phyloP scores from a whole-genome alignment of 352 stramenopile genomes.

The Globisporangium cederbergense region DNA sequence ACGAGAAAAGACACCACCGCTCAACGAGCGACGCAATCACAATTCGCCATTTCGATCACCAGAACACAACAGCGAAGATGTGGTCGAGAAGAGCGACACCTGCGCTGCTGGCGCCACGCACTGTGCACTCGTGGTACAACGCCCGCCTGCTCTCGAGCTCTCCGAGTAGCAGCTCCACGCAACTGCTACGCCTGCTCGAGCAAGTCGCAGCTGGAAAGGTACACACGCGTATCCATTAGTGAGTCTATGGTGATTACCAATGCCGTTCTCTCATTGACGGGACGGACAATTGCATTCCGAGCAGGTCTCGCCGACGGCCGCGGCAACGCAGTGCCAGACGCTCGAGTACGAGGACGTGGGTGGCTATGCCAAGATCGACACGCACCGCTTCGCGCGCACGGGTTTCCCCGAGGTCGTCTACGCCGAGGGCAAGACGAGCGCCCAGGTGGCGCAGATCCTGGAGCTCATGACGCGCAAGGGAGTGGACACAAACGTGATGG shows the following conservation, averaged over 20 bases:
- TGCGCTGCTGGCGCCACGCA: background rate
- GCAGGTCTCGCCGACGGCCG: conserved; percentile 27
- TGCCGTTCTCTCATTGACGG: background rate
- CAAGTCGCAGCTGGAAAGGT: conserved; percentile 54
- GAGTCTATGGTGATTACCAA: background rate
- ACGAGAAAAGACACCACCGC: background rate
- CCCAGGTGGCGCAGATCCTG: conserved; percentile 90
- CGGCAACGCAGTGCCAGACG: conserved; percentile 25
- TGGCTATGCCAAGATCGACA: conserved; percentile 86
- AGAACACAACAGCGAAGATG: background rate
- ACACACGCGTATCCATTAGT: background rate
- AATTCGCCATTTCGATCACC: background rate
- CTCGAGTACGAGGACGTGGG: conserved; percentile 54
- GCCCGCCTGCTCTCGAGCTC: background rate
- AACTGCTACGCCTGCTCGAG: conserved; percentile 39
- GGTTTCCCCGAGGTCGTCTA: conserved; percentile 96
- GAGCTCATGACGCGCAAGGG: conserved; percentile 76
- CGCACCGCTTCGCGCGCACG: conserved; percentile 77
- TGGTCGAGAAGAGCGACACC: background rate
- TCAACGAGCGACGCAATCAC: background rate
- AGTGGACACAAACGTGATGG: conserved; percentile 66
- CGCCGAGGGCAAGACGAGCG: conserved; percentile 89
- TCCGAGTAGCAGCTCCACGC: background rate
- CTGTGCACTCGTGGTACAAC: background rate
- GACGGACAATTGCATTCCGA: background rate